Evolutionary conservation across 176 grass and related monocot species (phyloP), one percentile per base, ranked within the genome.

Genomic region (Musa acuminata): DNA sequence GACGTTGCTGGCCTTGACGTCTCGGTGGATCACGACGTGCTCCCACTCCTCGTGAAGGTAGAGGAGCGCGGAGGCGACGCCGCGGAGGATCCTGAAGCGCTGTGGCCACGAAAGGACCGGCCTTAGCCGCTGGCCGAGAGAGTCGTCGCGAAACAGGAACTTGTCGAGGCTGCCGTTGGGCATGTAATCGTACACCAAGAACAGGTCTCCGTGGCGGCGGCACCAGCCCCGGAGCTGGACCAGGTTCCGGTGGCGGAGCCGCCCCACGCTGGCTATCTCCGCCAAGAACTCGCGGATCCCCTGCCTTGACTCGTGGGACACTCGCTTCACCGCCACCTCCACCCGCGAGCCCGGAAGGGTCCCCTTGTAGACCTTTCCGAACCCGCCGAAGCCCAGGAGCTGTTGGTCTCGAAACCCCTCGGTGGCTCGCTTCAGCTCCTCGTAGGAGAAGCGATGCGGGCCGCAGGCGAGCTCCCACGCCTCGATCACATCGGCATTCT

Each of bases 111-210:
- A 75, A 19, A 80, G 35, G 35, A 43, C 35, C 35, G 35, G 4
- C 35, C 35, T 43, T 43, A 4, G 64, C 11, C n/a, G 57, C 49
- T 19, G 24, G 19, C 52, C 26, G 50, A 51, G 24, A 23, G 74
- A n/a, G 0, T 58, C 52, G 27, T n/a, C 50, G 13, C 8, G 8
- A 71, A 86, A 86, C 8, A 86, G 57, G 64, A 23, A 81, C 74
- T 58, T 53, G 59, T 82, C 67, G 23, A 86, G 68, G 60, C 79
- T 82, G 55, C 79, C 79, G 51, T 86, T 86, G 17, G 75, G 74
- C 83, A 85, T 85, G 78, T 81, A 81, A 16, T 85, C 83, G 23
- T 85, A 85, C 49, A 85, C 78, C 17, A 85, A 63, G 19, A 85
- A 3, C 51, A 81, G 83, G 14, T 85, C 83, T 9, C 75, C 72